A percentile compares a stretch with the other conserved stretches of the same genome.
These are phyloP conservation scores for Aspergillus sp. DNA, from an alignment of 2,329 filamentous ascomycete genomes.

Conservation along the genomic window DNA sequence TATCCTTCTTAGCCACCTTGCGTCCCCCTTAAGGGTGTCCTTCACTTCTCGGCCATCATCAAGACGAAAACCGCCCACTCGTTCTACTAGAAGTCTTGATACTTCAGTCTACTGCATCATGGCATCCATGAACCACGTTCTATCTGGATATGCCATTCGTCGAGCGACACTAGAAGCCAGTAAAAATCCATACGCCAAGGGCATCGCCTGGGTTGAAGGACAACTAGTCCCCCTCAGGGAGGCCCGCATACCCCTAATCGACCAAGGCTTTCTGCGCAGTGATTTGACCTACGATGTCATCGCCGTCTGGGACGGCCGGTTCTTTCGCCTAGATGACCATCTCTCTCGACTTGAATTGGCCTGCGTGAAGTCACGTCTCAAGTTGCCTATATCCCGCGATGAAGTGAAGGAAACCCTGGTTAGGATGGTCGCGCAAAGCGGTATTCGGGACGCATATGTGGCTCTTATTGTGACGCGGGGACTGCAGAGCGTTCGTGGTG, in stretches of 20 bases:
- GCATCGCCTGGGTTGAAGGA: constrained; percentile 53
- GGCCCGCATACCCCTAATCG: constrained; percentile 28
- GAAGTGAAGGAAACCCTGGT: background rate
- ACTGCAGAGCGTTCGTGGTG: constrained; percentile 44
- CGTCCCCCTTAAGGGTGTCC: background rate
- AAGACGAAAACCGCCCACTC: background rate
- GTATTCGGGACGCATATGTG: constrained; percentile 53
- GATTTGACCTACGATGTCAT: constrained; percentile 57
- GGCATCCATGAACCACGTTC: constrained; percentile 25
- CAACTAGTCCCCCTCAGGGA: constrained; percentile 45
- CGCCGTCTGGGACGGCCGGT: constrained; percentile 54
- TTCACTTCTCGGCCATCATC: background rate
- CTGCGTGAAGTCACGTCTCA: constrained; percentile 47
- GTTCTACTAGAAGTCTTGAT: no score
- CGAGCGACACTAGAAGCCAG: constrained; percentile 33
- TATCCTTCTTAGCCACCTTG: background rate
- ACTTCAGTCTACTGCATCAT: background rate
- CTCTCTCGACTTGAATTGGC: constrained; percentile 47
- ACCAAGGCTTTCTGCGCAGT: constrained; percentile 29
- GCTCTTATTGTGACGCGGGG: constrained; percentile 55
- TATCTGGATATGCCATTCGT: constrained; percentile 40
- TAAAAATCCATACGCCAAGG: constrained; percentile 44
- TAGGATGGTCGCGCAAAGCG: constrained; percentile 51
- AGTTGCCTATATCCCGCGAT: background rate
- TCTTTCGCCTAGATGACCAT: constrained; percentile 56